phyloP scores from a whole-genome alignment of 306 rosid species.

The Fragaria ananassa region DNA sequence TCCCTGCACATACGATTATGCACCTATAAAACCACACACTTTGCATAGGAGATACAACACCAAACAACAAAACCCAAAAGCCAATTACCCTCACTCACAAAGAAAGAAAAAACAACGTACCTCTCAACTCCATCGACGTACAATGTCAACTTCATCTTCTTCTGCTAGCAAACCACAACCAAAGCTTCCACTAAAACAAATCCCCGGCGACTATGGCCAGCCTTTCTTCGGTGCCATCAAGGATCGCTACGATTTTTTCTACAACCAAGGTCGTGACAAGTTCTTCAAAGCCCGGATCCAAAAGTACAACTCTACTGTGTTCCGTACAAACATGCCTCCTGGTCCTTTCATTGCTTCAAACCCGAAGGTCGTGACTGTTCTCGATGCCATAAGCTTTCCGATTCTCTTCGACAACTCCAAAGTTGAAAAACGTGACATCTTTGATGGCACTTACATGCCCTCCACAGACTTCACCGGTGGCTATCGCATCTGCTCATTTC shows the following conservation, averaged over 20 bases:
- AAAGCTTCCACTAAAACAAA: slow-evolving; percentile 40
- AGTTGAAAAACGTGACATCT: slow-evolving; percentile 56
- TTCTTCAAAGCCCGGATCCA: slow-evolving; percentile 50
- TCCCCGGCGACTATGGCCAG: slow-evolving; percentile 60
- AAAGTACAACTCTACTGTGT: slow-evolving; percentile 50
- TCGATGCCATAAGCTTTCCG: slow-evolving; percentile 59
- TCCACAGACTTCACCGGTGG: slow-evolving; percentile 62
- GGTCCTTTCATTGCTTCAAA: slow-evolving; percentile 67
- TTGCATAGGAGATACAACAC: too few species aligned
- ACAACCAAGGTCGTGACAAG: slow-evolving; percentile 52
- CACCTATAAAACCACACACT: too few species aligned
- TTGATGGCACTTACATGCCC: slow-evolving; percentile 86
- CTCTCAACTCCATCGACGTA: too few species aligned
- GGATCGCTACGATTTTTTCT: slow-evolving; percentile 57
- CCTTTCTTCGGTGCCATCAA: slow-evolving; percentile 52
- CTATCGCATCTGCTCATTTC: slow-evolving; percentile 55
- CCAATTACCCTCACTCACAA: background rate
- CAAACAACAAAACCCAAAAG: too few species aligned
- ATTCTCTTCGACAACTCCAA: slow-evolving; percentile 52
- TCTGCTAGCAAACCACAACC: background rate
- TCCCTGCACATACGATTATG: too few species aligned
- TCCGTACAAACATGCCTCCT: slow-evolving; percentile 73
- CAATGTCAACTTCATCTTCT: background rate
- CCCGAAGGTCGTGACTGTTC: slow-evolving; percentile 44
- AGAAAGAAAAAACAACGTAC: too few species aligned